These are phyloP conservation scores for Magnolia officinalis DNA, from an alignment of 164 flowering plant genomes.

Conservation along the genomic window DNA sequence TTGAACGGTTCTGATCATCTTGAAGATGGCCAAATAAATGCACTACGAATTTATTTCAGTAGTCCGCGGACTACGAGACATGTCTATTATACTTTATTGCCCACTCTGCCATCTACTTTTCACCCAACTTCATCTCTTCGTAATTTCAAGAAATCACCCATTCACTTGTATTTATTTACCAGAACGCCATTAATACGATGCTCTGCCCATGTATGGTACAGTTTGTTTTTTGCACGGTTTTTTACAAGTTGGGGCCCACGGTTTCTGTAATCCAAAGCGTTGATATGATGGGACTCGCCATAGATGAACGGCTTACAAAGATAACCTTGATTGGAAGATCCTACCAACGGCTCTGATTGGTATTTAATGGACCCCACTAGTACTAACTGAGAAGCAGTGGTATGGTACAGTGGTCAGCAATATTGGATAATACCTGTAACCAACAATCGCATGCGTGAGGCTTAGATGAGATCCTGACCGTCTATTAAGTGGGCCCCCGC, in stretches of 20 bases:
- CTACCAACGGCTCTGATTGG: not conserved
- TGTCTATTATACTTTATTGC: not conserved
- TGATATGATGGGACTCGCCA: not conserved
- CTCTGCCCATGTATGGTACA: not conserved
- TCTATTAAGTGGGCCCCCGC: not conserved
- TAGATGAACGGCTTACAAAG: not conserved
- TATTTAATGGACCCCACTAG: not conserved
- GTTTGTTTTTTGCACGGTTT: not conserved
- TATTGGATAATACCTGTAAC: too few species aligned
- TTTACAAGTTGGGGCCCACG: not conserved
- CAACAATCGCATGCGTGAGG: not conserved
- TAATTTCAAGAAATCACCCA: not conserved
- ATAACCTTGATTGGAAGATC: not conserved
- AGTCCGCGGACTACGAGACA: not conserved
- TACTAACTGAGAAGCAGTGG: too few species aligned
- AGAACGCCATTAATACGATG: not conserved
- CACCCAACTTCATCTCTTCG: not conserved
- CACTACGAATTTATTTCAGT: not conserved
- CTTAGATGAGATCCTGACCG: not conserved
- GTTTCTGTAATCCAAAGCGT: not conserved
- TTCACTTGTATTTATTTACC: not conserved
- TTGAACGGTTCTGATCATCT: not conserved
- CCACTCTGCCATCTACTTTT: not conserved
- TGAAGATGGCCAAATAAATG: not conserved
- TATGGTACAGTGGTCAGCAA: too few species aligned